Base-by-base conservation (phyloP, 148 eudicot genomes). In the Spergularia marina region DNA sequence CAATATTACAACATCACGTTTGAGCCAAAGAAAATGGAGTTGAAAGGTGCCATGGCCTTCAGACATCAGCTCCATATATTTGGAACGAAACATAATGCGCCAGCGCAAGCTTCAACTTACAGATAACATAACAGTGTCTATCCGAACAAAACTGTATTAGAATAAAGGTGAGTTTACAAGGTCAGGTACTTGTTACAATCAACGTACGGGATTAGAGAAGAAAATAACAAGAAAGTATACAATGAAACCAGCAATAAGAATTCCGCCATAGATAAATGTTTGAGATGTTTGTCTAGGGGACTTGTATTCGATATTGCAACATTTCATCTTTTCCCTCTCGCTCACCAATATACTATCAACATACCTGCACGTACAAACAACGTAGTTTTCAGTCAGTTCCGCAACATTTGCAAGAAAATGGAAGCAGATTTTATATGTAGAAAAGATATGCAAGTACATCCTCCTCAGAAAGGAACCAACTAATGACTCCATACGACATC, bases 311-410 rank as follows among this genome's bases (percentile, higher is more conserved):
- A 94, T 87, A 53, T 39, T 78, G 82, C 98, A 94, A 83, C 97
- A 94, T 82, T 83, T 92, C 98, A 94, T 92, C 82, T 89, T 90
- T 82, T 94, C 98, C 84, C 87, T 89, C 80, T 95, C 98, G 21
- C 70, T 70, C 41, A 81, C 73, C 87, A 95, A 70, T 58, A 95
- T 84, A 75, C 87, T 89, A 12, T 92, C 96, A n/a, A 92, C 99
- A 30, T 90, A 95, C 85, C 99, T 95, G 89, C 41, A 79, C 13
- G 17, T 68, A 67, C 36, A 65, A 79, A 66, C 55, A 4, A 63
- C 51, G 34, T 40, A 25, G 36, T 57, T 56, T 51, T 56, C 20
- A 44, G 3, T 44, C 49, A 44, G 49, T 44, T 44, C 49, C 49
- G 3, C 49, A 2, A 2, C 5, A 0, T 44, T 41, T 44, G 49